Conservation (phyloP, 306 rosid species). For the Medicago arabica region DNA sequence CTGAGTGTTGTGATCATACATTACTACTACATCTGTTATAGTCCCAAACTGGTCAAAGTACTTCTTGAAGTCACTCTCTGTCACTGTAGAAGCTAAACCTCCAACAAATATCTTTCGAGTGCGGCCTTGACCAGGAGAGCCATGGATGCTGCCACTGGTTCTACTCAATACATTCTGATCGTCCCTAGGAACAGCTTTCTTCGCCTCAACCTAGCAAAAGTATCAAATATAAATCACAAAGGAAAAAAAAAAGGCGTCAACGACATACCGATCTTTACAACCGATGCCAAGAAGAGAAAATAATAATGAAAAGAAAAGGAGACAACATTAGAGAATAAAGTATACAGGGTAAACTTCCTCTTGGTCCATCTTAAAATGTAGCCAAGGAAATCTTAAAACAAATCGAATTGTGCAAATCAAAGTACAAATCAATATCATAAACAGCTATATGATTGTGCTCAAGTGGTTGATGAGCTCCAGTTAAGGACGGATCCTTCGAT, state of each 20-base stretch:
- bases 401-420: conserved; percentile 34
- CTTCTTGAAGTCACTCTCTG: conserved; percentile 92
- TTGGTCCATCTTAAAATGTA: conserved; percentile 39
- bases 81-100: conserved; percentile 96
- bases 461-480: background rate
- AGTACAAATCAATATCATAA: conserved; percentile 39
- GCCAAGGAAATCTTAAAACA: conserved; percentile 29
- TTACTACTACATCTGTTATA: conserved; percentile 97
- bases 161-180: conserved; percentile 86
- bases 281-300: conserved; percentile 35
- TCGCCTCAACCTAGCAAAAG: conserved; percentile 86
- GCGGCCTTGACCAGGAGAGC: conserved; percentile 93
- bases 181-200: conserved; percentile 98
- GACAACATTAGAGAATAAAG: conserved; percentile 1
- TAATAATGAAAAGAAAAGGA: conserved; percentile 10
- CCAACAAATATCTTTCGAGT: conserved; percentile 98
- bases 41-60: conserved; percentile 98
- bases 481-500: background rate
- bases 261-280: conserved; percentile 8
- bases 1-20: conserved; percentile 99
- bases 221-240: conserved; percentile 12
- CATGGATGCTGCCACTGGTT: conserved; percentile 78
- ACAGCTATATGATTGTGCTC: background rate
- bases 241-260: background rate
- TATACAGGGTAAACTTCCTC: conserved; percentile 14